Evolutionary conservation across 2,329 filamentous ascomycete species (phyloP).

Genomic region (Metarhizium humberi): DNA sequence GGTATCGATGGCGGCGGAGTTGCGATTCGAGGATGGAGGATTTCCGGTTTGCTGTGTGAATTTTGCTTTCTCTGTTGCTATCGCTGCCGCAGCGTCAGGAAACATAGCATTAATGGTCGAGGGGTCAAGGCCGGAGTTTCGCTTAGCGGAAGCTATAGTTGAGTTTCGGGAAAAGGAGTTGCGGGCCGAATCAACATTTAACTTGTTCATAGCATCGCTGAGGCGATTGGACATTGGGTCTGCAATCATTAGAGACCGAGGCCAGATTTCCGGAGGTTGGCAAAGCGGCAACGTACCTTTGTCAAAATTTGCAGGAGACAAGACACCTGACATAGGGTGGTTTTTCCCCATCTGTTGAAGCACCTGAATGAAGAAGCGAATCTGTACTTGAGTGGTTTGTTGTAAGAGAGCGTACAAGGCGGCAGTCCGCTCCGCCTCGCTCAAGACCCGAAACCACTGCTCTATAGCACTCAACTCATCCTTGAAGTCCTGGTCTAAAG

Average conservation of each 20-base stretch:
- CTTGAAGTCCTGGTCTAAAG: constrained; percentile 99
- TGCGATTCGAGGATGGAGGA: constrained; percentile 82
- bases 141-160: constrained; percentile 64
- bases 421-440: constrained; percentile 91
- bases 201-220: constrained; percentile 92
- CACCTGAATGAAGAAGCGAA: constrained; percentile 98
- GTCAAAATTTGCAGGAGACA: constrained; percentile 93
- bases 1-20: constrained; percentile 73
- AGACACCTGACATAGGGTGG: constrained; percentile 90
- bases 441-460: constrained; percentile 97
- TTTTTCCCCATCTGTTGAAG: constrained; percentile 98
- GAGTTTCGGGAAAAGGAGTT: constrained; percentile 79
- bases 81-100: constrained; percentile 94
- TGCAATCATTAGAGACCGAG: constrained; percentile 26
- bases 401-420: constrained; percentile 91
- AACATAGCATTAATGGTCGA: constrained; percentile 98
- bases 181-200: constrained; percentile 77
- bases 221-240: constrained; percentile 96
- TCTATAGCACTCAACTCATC: constrained; percentile 98
- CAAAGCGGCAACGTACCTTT: constrained; percentile 55
- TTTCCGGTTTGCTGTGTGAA: constrained; percentile 93
- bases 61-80: constrained; percentile 95
- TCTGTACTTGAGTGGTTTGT: constrained; percentile 97
- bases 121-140: constrained; percentile 88
- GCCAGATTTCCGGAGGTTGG: background rate